phyloP scores from a whole-genome alignment of 2,329 filamentous ascomycete species.

The Ophiostoma populinum region DNA sequence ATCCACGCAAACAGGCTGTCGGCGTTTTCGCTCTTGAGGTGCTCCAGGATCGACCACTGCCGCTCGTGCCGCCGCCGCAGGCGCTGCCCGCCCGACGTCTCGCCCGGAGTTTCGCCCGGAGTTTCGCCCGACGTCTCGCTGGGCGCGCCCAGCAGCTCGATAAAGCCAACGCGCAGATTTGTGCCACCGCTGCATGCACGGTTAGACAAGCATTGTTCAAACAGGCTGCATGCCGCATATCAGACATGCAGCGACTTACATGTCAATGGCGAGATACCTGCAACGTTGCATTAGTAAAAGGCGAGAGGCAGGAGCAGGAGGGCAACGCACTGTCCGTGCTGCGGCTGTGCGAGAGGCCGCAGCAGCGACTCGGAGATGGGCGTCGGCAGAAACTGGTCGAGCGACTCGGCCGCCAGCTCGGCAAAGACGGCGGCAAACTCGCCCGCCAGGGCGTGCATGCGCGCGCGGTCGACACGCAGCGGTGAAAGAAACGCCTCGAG shows the following conservation, averaged over 20 bases:
- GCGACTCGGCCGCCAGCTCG: slow-evolving; percentile 31
- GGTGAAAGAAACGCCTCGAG: slow-evolving; percentile 32
- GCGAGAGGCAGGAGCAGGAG: too few species aligned
- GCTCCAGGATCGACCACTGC: slow-evolving; percentile 57
- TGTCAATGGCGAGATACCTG: slow-evolving; percentile 46
- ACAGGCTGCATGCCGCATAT: too few species aligned
- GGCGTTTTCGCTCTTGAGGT: slow-evolving; percentile 56
- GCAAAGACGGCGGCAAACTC: slow-evolving; percentile 30
- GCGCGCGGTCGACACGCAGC: slow-evolving; percentile 28
- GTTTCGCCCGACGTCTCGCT: too few species aligned
- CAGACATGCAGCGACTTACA: slow-evolving; percentile 27
- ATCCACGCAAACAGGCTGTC: slow-evolving; percentile 70
- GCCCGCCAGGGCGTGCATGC: slow-evolving; percentile 28
- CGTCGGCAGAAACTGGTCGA: slow-evolving; percentile 40
- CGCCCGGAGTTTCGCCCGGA: too few species aligned
- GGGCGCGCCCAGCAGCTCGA: slow-evolving; percentile 33
- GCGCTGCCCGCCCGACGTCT: too few species aligned
- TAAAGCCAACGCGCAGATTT: slow-evolving; percentile 50
- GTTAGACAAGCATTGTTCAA: too few species aligned
- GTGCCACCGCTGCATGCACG: too few species aligned
- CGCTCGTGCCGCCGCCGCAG: slow-evolving; percentile 46
- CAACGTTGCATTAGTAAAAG: too few species aligned
- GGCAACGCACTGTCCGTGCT: slow-evolving; percentile 6
- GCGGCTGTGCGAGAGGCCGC: slow-evolving; percentile 27
- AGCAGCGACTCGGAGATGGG: slow-evolving; percentile 43